These are phyloP conservation scores for Chlamydomonas reinhardtii DNA, from an alignment of 163 green algal species.

Conservation along the genomic window DNA sequence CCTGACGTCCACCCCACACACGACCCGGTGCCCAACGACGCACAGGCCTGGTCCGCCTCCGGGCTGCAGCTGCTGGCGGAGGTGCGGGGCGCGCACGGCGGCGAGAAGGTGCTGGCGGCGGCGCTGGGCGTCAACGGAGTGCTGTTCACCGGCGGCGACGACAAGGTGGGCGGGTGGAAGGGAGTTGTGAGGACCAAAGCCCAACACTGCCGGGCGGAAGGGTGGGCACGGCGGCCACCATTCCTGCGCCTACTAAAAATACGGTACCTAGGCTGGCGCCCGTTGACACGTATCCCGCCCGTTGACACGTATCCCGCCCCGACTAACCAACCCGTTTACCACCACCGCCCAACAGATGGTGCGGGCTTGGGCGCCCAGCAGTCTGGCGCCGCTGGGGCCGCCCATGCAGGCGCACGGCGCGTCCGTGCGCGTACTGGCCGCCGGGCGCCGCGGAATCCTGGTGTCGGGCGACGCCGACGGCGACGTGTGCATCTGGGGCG, in stretches of 20 bases:
- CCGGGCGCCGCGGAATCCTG: conserved; percentile 49
- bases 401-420: conserved; percentile 71
- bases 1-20: too few species aligned
- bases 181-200: background rate
- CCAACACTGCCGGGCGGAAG: too few species aligned
- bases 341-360: conserved; percentile 70
- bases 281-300: too few species aligned
- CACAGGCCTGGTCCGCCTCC: conserved; percentile 63
- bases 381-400: conserved; percentile 50
- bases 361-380: conserved; percentile 64
- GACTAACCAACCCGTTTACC: too few species aligned
- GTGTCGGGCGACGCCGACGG: conserved; percentile 38
- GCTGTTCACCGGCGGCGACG: conserved; percentile 79
- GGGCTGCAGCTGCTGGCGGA: conserved; percentile 66
- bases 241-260: too few species aligned
- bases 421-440: conserved; percentile 67
- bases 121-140: conserved; percentile 63
- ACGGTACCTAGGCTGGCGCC: too few species aligned
- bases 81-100: conserved; percentile 62
- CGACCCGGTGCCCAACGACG: too few species aligned
- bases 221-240: too few species aligned
- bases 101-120: conserved; percentile 64
- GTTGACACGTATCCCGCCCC: too few species aligned
- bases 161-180: conserved; percentile 58
- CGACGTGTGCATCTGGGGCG: conserved; percentile 48